Conservation (phyloP, 2,329 filamentous ascomycete species). For the Diaporthe caulivora region DNA sequence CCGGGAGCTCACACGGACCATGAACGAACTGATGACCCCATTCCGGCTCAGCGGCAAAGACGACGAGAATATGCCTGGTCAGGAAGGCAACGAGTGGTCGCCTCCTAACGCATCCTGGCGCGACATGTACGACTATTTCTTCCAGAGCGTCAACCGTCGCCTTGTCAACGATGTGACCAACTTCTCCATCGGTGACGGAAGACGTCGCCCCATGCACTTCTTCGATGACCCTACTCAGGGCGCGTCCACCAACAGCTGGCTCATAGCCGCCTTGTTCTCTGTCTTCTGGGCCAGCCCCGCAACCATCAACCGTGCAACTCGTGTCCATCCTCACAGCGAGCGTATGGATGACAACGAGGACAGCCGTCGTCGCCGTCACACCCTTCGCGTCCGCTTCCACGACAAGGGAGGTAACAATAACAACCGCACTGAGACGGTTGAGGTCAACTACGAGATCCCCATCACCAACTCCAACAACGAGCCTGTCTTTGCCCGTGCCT, state of each 20-base stretch:
- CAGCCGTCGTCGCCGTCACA: conserved; percentile 41
- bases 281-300: conserved; percentile 58
- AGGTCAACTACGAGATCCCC: conserved; percentile 58
- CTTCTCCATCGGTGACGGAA: conserved; percentile 41
- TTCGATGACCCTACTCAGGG: conserved; percentile 60
- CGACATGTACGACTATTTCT: conserved; percentile 53
- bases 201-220: conserved; percentile 37
- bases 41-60: conserved; percentile 46
- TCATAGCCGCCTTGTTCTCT: conserved; percentile 58
- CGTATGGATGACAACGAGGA: conserved; percentile 41
- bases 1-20: conserved; percentile 53
- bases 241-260: conserved; percentile 56
- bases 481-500: conserved; percentile 57
- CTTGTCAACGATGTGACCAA: conserved; percentile 47
- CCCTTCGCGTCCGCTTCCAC: conserved; percentile 52
- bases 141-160: conserved; percentile 48
- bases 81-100: conserved; percentile 46
- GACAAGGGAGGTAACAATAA: conserved; percentile 59
- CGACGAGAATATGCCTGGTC: conserved; percentile 33
- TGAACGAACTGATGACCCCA: conserved; percentile 56
- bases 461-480: conserved; percentile 58
- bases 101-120: conserved; percentile 57
- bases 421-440: conserved; percentile 44
- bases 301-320: conserved; percentile 53
- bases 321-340: conserved; percentile 40